A percentile compares a stretch with the other conserved stretches of the same genome.
phyloP scores from a whole-genome alignment of 192 early-diverging fungal genomes.

The Phycomyces nitens region DNA sequence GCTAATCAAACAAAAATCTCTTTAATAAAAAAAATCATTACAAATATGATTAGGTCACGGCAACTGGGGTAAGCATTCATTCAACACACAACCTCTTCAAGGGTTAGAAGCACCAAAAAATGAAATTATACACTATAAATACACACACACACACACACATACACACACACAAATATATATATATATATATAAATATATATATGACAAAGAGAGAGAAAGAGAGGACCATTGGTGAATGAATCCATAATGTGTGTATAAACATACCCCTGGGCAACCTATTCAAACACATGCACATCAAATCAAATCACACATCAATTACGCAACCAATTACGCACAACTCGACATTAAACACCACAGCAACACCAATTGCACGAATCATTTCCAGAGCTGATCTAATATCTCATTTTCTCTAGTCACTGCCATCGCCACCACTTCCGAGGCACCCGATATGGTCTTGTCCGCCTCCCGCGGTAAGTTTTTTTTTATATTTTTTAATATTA shows the following conservation, averaged over 20 bases:
- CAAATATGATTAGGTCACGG: slow-evolving; percentile 30
- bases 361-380: no score
- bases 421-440: slow-evolving; percentile 94
- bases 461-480: slow-evolving; percentile 82
- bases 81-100: no score
- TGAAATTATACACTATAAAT: neutral
- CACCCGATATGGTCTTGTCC: slow-evolving; percentile 95
- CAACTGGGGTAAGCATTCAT: slow-evolving; percentile 32
- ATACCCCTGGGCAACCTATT: no score
- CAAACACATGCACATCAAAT: no score
- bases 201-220: neutral
- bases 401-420: slow-evolving; percentile 68
- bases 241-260: no score
- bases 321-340: no score
- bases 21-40: slow-evolving; percentile 4
- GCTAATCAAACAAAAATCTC: no score
- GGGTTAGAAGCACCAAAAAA: neutral
- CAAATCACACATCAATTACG: no score
- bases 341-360: no score
- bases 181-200: neutral
- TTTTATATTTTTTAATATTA: neutral
- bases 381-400: no score
- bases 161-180: neutral
- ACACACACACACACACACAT: no score
- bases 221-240: neutral